A percentile compares a stretch with the other conserved stretches of the same genome.
Conservation (phyloP, 2,329 filamentous ascomycete species). For the Cytospora mali region DNA sequence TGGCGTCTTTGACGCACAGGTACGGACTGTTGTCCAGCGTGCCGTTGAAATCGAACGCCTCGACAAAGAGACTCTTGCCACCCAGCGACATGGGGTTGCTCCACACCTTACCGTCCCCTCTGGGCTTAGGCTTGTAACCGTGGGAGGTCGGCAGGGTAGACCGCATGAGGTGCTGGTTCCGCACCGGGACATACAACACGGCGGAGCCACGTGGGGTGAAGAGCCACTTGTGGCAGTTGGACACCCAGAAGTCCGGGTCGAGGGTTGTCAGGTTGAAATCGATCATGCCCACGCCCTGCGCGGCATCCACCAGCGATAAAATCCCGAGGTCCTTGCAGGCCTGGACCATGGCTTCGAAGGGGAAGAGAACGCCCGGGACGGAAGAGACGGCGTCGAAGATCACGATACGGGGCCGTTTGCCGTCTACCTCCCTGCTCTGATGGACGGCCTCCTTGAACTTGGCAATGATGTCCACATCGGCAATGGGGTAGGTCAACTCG, state of each 20-base stretch:
- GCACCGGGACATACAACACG: conserved; percentile 74
- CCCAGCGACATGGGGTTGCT: conserved; percentile 47
- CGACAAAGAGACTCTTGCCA: conserved; percentile 62
- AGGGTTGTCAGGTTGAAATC: conserved; percentile 66
- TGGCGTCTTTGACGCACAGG: conserved; percentile 69
- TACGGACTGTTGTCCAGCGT: conserved; percentile 75
- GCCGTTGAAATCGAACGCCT: conserved; percentile 75
- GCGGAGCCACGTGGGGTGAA: conserved; percentile 78
- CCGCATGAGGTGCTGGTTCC: conserved; percentile 75
- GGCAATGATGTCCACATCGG: conserved; percentile 66
- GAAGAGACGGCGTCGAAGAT: conserved; percentile 82
- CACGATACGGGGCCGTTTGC: conserved; percentile 67
- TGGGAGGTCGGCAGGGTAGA: conserved; percentile 80
- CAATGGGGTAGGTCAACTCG: conserved; percentile 66
- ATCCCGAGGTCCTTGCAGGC: conserved; percentile 69
- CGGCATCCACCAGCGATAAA: conserved; percentile 78
- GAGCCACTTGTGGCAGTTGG: conserved; percentile 92
- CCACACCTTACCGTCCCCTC: conserved; percentile 33
- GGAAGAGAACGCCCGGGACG: conserved; percentile 76
- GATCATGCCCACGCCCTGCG: conserved; percentile 82
- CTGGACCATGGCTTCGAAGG: conserved; percentile 68
- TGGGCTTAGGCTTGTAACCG: conserved; percentile 62
- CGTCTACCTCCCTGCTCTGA: conserved; percentile 48
- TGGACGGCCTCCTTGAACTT: conserved; percentile 63
- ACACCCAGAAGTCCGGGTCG: conserved; percentile 83